Base-by-base conservation (phyloP, 768 basidiomycete genomes). In the Boletus fagicola region DNA sequence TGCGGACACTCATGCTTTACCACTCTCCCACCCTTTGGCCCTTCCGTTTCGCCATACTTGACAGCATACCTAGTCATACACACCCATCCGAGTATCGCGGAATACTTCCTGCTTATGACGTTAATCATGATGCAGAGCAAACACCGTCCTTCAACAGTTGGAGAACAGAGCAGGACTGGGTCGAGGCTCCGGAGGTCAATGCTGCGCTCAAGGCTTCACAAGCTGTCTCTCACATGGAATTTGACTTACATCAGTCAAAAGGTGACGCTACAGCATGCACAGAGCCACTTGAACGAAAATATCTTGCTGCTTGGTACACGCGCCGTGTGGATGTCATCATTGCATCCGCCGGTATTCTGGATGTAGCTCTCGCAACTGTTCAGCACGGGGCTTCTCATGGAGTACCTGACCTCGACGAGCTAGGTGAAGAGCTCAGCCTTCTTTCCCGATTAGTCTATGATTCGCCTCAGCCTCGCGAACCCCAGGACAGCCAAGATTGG, bases 341-440 rank as follows among this genome's bases (percentile, higher is more conserved):
- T 28, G 69, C 76, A 8, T 75, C 77, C 0, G 85, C 87, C 0
- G 94, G 94, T 1, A 81, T 93, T 74, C 75, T 94, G 43, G 89
- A 94, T 63, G 71, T 83, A 35, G 92, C 94, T 5, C 78, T 98
- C 20, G 82, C 84, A 8, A 78, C 88, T 45, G 80, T 93, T 10
- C 95, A 97, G 69, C 86, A 96, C 61, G 94, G 86, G 15, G 94
- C 89, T 12, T 87, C 93, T 9, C 83, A 84, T 62, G 88, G 88
- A 15, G 77, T 97, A 13, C 80, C 84, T 20, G 83, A 77, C 1
- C 80, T 99, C 42, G 95, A 96, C 62, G 84, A 86, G 65, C 72
- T 94, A 3, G 96, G 94, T 2, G 96, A 98, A 75, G 95, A 98
- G 52, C 81, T 98, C 40, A 90, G 85, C 61, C 82, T 98, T 8